A percentile compares a stretch with the other conserved stretches of the same genome.
Conservation (phyloP, 352 stramenopile genomes). For the Globisporangium apiculatum region DNA sequence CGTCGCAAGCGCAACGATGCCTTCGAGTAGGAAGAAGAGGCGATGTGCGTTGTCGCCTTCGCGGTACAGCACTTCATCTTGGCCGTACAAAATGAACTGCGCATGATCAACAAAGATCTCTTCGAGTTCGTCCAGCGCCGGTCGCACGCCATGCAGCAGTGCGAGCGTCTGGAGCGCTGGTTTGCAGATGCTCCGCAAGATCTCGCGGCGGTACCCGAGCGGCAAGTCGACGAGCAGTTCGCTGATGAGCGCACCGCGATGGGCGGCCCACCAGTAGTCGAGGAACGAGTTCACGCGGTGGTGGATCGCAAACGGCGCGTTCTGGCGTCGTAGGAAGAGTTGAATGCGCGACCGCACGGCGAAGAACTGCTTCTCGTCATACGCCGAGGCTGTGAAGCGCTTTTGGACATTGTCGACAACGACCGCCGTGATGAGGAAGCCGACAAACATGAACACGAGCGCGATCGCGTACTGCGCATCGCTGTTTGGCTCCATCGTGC, state of each 20-base stretch:
- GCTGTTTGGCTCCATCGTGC: constrained; percentile 29
- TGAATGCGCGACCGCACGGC: constrained; percentile 33
- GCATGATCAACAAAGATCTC: constrained; percentile 27
- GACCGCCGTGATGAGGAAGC: constrained; percentile 39
- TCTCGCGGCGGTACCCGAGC: constrained; percentile 23
- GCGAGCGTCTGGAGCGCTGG: constrained; percentile 29
- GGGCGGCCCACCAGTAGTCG: constrained; percentile 43
- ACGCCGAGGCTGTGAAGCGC: constrained; percentile 38
- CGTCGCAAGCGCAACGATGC: constrained; percentile 2
- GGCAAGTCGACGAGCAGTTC: constrained; percentile 29
- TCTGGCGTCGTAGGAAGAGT: constrained; percentile 34
- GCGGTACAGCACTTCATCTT: constrained; percentile 31
- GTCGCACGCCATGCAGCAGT: constrained; percentile 16
- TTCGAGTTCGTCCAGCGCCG: constrained; percentile 22
- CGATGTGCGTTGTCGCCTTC: constrained; percentile 29
- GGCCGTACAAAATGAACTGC: constrained; percentile 29
- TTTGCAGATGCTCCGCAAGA: constrained; percentile 26
- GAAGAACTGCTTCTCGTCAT: constrained; percentile 42
- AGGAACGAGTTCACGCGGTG: constrained; percentile 38
- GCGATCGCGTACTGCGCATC: constrained; percentile 31
- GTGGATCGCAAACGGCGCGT: constrained; percentile 29
- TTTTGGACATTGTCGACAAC: constrained; percentile 51
- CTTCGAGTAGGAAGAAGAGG: constrained; percentile 29
- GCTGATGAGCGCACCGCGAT: constrained; percentile 33
- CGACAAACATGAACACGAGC: constrained; percentile 43